phyloP scores from a whole-genome alignment of 495 filamentous ascomycete genomes.

The Sordaria brevicollis region DNA sequence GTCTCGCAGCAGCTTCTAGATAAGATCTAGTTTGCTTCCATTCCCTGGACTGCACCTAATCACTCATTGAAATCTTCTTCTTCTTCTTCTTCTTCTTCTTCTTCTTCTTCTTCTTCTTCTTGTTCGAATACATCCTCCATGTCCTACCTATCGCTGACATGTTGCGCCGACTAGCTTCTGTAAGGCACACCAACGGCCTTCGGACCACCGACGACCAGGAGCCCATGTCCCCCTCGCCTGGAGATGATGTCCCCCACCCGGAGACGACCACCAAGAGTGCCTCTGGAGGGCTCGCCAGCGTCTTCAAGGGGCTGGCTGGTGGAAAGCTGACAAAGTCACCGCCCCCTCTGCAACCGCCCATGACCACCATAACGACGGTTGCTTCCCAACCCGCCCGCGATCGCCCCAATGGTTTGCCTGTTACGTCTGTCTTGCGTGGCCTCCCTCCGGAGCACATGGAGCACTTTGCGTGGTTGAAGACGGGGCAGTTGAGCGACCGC shows the following conservation, averaged over 20 bases:
- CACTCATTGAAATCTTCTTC: neutral
- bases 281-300: slow-evolving; percentile 40
- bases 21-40: neutral
- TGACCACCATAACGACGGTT: slow-evolving; percentile 11
- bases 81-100: neutral
- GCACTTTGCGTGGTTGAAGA: slow-evolving; percentile 33
- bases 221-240: slow-evolving; percentile 47
- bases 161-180: slow-evolving; percentile 34
- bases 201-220: slow-evolving; percentile 27
- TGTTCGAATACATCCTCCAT: neutral
- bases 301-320: slow-evolving; percentile 46
- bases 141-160: slow-evolving; percentile 26
- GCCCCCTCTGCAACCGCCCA: slow-evolving; percentile 23
- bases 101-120: neutral
- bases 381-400: slow-evolving; percentile 17
- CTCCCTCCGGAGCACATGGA: slow-evolving; percentile 33
- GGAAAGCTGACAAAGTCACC: slow-evolving; percentile 34
- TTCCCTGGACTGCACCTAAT: neutral
- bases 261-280: slow-evolving; percentile 28
- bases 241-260: slow-evolving; percentile 40
- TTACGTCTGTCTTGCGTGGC: slow-evolving; percentile 14
- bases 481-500: slow-evolving; percentile 38
- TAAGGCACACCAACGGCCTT: slow-evolving; percentile 19
- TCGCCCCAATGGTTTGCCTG: slow-evolving; percentile 18
- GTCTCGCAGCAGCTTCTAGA: neutral